These are phyloP conservation scores for Aquilaria agallochum DNA, from an alignment of 441 rosid species.

Conservation along the genomic window DNA sequence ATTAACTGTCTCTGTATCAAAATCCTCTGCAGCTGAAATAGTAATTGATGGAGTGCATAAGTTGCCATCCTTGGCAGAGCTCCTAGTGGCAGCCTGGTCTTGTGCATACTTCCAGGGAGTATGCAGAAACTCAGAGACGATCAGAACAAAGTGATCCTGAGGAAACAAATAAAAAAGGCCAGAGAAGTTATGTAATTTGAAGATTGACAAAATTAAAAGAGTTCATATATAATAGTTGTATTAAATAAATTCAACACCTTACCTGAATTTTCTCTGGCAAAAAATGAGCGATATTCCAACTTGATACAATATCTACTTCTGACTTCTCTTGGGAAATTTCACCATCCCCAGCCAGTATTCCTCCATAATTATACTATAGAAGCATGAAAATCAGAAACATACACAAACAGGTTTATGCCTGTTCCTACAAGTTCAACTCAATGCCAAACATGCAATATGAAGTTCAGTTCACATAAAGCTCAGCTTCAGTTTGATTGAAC, in stretches of 20 bases:
- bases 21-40: conserved; percentile 57
- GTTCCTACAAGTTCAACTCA: no score
- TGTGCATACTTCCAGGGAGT: conserved; percentile 84
- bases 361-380: conserved; percentile 79
- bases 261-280: conserved; percentile 88
- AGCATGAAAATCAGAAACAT: conserved; percentile 14
- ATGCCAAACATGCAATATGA: no score
- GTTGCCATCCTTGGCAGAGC: conserved; percentile 38
- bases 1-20: conserved; percentile 60
- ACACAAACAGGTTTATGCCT: neutral
- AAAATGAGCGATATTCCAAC: conserved; percentile 82
- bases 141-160: conserved; percentile 82
- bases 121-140: conserved; percentile 83
- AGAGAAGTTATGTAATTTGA: no score
- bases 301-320: conserved; percentile 77
- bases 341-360: conserved; percentile 68
- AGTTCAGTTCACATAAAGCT: no score
- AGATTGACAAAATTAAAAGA: no score
- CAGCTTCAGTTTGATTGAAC: no score
- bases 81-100: conserved; percentile 43
- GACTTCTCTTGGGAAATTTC: conserved; percentile 45
- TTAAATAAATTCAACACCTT: neutral
- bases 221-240: no score
- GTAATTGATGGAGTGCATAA: conserved; percentile 71
- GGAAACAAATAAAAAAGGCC: conserved; percentile 13